Evolutionary conservation across 192 early-diverging fungal species (phyloP).

Genomic region (Dimargaris cristalligena): DNA sequence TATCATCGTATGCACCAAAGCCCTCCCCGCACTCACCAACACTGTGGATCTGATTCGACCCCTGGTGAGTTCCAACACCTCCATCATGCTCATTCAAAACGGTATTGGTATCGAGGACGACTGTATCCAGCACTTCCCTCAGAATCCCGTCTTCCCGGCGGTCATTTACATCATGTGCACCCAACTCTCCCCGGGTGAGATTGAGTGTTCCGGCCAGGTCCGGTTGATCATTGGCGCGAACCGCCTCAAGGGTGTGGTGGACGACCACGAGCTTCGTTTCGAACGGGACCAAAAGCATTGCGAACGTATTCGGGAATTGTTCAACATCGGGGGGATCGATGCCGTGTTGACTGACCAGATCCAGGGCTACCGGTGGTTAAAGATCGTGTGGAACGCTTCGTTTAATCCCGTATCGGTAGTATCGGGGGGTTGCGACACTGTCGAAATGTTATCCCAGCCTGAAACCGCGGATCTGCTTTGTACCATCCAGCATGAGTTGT

Average conservation of each 20-base stretch:
- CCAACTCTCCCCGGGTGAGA: conserved; percentile 32
- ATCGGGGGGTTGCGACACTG: conserved; percentile 34
- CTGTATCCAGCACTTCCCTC: conserved; percentile 35
- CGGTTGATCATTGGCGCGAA: conserved; percentile 26
- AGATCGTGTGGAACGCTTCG: conserved; percentile 57
- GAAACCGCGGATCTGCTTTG: conserved; percentile 23
- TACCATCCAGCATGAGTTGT: conserved; percentile 37
- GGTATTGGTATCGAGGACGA: conserved; percentile 49
- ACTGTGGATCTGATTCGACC: conserved; percentile 37
- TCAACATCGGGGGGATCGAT: conserved; percentile 23
- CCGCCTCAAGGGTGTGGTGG: conserved; percentile 5
- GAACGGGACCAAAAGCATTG: conserved; percentile 13
- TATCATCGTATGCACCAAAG: conserved; percentile 47
- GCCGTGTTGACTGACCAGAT: conserved; percentile 32
- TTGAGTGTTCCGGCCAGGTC: conserved; percentile 29
- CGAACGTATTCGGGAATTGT: conserved; percentile 23
- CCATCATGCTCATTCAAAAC: conserved; percentile 55
- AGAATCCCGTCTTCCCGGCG: conserved; percentile 37
- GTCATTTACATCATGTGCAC: conserved; percentile 47
- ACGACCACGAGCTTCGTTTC: conserved; percentile 15
- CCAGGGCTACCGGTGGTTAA: conserved; percentile 44
- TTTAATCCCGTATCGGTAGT: conserved; percentile 51
- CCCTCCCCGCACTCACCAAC: conserved; percentile 40
- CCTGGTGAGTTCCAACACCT: conserved; percentile 28
- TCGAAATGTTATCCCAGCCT: conserved; percentile 31